Evolutionary conservation across 2,329 filamentous ascomycete species (phyloP).

Genomic region (Aureobasidium sp.): DNA sequence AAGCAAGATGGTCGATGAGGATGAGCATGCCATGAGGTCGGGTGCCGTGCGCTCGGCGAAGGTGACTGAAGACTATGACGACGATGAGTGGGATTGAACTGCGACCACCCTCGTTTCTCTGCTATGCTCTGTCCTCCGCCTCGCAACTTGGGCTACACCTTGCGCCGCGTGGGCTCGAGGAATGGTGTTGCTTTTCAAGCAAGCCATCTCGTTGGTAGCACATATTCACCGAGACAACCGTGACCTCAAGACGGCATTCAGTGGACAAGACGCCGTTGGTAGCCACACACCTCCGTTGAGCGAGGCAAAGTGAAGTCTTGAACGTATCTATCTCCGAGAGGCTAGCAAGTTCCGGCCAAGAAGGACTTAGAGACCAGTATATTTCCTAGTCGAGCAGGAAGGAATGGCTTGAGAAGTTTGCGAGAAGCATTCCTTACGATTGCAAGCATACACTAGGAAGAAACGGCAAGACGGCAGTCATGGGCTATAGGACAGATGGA

Average conservation of each 20-base stretch:
- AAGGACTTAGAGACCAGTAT: not conserved
- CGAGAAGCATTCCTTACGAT: not conserved
- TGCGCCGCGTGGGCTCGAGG: not conserved
- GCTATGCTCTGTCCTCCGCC: not conserved
- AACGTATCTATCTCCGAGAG: not conserved
- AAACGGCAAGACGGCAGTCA: too few relatives aligned
- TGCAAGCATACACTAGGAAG: too few relatives aligned
- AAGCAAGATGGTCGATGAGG: constrained; percentile 44
- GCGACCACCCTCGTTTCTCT: not conserved
- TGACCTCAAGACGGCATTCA: not conserved
- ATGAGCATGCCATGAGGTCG: constrained; percentile 30
- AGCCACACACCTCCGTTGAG: not conserved
- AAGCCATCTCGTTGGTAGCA: not conserved
- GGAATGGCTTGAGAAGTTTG: not conserved
- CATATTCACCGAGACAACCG: too few relatives aligned
- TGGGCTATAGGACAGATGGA: too few relatives aligned
- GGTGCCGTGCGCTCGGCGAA: constrained; percentile 16
- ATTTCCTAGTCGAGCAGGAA: not conserved
- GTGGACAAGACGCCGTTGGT: not conserved
- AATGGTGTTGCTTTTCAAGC: not conserved
- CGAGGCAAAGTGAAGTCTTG: not conserved
- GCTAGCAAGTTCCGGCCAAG: not conserved
- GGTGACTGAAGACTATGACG: constrained; percentile 27
- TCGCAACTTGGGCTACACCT: not conserved
- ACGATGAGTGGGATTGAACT: constrained; percentile 47